A percentile compares a stretch with the other conserved stretches of the same genome.
Conservation (phyloP, 345 rosid species). For the Conringia planisiliqua region DNA sequence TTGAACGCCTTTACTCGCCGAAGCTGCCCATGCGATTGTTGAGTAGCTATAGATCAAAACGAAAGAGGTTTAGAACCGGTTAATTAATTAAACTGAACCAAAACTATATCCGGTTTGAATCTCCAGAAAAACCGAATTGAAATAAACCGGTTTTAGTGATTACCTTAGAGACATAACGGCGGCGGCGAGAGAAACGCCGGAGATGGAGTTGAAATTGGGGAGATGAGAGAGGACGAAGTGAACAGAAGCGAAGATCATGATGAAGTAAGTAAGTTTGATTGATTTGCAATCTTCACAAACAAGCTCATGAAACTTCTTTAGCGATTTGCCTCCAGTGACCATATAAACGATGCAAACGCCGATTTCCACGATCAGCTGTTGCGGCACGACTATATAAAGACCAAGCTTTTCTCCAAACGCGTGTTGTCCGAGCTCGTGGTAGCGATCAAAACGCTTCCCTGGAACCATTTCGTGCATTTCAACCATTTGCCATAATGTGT, state of each 20-base stretch:
- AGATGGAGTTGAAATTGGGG: conserved; percentile 75
- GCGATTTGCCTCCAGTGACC: conserved; percentile 83
- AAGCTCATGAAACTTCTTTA: conserved; percentile 52
- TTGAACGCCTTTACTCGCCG: conserved; percentile 57
- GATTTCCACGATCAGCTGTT: conserved; percentile 62
- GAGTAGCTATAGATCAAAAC: conserved; percentile 45
- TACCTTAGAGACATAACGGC: conserved; percentile 82
- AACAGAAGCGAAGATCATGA: conserved; percentile 76
- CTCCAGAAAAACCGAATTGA: neutral
- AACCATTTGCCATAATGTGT: conserved; percentile 84
- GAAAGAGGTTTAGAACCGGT: neutral
- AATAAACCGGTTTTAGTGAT: neutral
- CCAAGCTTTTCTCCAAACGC: conserved; percentile 85
- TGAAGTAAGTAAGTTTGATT: conserved; percentile 56
- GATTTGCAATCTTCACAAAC: conserved; percentile 39
- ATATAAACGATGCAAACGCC: conserved; percentile 74
- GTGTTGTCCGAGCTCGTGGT: conserved; percentile 76
- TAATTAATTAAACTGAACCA: neutral
- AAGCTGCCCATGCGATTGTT: conserved; percentile 75
- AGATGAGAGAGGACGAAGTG: conserved; percentile 82
- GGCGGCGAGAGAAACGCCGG: conserved; percentile 75
- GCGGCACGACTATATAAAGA: conserved; percentile 76
- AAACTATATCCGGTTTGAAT: neutral
- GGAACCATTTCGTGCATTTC: conserved; percentile 91
- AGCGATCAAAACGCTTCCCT: conserved; percentile 63